A percentile compares a stretch with the other conserved stretches of the same genome.
Conservation (phyloP, 2,329 filamentous ascomycete genomes). For the Aureobasidium vineae region DNA sequence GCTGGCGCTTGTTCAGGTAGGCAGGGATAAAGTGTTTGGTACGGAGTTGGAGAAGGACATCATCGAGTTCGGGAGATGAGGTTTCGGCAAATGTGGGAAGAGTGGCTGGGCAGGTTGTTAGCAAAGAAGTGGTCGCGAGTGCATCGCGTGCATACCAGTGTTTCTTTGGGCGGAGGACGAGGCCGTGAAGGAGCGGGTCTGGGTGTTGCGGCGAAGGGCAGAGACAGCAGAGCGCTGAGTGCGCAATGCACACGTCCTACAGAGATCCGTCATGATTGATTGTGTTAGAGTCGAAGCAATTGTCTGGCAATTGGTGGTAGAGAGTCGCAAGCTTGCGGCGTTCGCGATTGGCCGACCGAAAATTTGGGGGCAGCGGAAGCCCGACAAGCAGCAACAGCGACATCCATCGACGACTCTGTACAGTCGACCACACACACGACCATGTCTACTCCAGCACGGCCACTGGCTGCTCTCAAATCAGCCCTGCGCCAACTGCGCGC, state of each 20-base stretch:
- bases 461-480: conserved; percentile 68
- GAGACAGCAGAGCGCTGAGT: conserved; percentile 33
- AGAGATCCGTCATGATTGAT: conserved; percentile 34
- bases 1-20: conserved; percentile 45
- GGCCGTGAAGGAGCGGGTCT: conserved; percentile 23
- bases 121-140: background rate
- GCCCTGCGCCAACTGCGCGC: conserved; percentile 57
- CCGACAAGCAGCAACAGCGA: conserved; percentile 21
- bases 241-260: conserved; percentile 37
- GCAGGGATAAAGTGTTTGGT: conserved; percentile 47
- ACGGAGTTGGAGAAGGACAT: conserved; percentile 44
- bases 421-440: conserved; percentile 13
- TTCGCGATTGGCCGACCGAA: conserved; percentile 24
- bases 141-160: background rate
- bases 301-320: background rate
- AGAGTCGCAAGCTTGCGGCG: conserved; percentile 13
- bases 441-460: conserved; percentile 64
- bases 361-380: conserved; percentile 27
- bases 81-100: conserved; percentile 46
- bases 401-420: background rate
- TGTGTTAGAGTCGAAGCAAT: background rate
- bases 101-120: conserved; percentile 32
- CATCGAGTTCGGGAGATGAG: conserved; percentile 44
- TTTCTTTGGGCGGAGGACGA: conserved; percentile 18
- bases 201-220: conserved; percentile 25